phyloP scores from a whole-genome alignment of 257 asterid genomes.

The Voacanga thouarsii region DNA sequence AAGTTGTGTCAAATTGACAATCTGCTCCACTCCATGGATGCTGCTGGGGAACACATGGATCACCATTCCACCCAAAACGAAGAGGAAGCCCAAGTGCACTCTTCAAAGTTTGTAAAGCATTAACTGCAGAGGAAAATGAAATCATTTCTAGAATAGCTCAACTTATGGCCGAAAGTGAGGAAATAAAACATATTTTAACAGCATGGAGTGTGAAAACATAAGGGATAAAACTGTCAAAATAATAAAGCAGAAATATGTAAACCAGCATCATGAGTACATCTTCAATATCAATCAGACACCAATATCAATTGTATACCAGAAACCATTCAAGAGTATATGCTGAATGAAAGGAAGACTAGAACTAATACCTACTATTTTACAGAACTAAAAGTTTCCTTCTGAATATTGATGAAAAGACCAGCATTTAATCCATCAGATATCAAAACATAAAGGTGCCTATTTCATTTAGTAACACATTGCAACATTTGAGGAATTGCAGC shows the following conservation, averaged over 20 bases:
- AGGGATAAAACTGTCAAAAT: background rate
- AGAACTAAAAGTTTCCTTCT: background rate
- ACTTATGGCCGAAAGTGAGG: background rate
- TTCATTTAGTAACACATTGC: background rate
- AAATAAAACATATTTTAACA: background rate
- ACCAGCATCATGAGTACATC: background rate
- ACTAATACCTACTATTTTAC: background rate
- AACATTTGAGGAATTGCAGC: background rate
- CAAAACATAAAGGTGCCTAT: background rate
- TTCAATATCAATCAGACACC: background rate
- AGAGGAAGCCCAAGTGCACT: constrained; percentile 86
- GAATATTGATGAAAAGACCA: background rate
- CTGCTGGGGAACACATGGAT: constrained; percentile 95
- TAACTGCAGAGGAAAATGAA: constrained; percentile 41
- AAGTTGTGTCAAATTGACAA: constrained; percentile 63
- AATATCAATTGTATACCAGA: background rate
- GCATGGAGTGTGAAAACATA: background rate
- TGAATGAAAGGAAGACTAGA: background rate
- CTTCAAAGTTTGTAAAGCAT: constrained; percentile 74
- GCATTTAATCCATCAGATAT: background rate
- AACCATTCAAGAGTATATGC: background rate
- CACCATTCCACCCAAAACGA: constrained; percentile 98
- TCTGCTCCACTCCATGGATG: constrained; percentile 99
- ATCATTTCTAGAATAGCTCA: background rate
- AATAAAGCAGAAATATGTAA: background rate